Evolutionary conservation across 2,329 filamentous ascomycete genomes (phyloP).

Genomic region (Aspergillus floridensis): DNA sequence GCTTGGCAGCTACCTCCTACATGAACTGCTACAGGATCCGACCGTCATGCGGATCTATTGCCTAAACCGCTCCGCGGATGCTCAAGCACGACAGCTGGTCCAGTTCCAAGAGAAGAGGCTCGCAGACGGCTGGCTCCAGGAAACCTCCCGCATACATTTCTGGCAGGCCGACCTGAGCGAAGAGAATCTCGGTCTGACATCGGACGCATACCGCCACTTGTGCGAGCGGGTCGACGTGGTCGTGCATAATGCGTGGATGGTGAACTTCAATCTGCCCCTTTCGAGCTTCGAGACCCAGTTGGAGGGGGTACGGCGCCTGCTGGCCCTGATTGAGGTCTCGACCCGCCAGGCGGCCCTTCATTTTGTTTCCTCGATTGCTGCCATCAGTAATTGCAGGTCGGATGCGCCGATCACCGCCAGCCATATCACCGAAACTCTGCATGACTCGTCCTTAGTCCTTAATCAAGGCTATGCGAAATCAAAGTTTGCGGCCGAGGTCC

Average conservation of each 20-base stretch:
- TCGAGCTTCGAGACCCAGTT: neutral
- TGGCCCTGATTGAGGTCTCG: neutral
- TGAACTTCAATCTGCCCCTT: neutral
- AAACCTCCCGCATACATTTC: neutral
- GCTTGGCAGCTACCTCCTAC: conserved; percentile 2
- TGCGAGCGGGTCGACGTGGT: neutral
- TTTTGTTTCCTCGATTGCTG: conserved; percentile 5
- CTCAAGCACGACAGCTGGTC: neutral
- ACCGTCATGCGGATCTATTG: neutral
- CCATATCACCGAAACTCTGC: conserved; percentile 4
- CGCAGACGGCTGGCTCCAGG: neutral
- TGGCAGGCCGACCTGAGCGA: neutral
- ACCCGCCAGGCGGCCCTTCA: neutral
- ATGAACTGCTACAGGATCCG: neutral
- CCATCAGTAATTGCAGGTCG: neutral
- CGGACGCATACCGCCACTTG: neutral
- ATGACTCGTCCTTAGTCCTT: neutral
- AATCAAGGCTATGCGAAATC: conserved; percentile 6
- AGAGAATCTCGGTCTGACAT: neutral
- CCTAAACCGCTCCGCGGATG: neutral
- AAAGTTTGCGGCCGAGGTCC: neutral
- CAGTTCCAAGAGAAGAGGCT: neutral
- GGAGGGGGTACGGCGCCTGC: neutral
- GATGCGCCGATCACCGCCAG: neutral
- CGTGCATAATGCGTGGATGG: neutral